Evolutionary conservation across 2,329 filamentous ascomycete species (phyloP).

Genomic region (Teratosphaeria viscida): DNA sequence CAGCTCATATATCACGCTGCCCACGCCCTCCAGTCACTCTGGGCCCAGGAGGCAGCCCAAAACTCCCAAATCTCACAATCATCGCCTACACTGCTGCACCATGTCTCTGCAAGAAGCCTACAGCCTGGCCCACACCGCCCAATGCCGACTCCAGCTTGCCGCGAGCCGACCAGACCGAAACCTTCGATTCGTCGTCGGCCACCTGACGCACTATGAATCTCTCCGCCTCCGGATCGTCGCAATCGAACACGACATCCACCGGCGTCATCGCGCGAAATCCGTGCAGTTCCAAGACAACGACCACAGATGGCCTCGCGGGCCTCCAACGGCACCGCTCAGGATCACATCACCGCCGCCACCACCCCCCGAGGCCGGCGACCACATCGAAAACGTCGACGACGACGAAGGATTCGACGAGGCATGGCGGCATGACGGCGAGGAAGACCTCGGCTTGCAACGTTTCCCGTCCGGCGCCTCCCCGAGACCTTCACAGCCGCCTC

Average conservation of each 20-base stretch:
- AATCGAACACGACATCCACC: constrained; percentile 24
- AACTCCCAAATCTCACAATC: neutral
- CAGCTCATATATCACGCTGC: neutral
- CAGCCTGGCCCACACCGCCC: constrained; percentile 24
- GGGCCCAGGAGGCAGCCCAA: neutral
- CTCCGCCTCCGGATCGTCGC: constrained; percentile 26
- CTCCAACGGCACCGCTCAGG: constrained; percentile 15
- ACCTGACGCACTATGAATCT: constrained; percentile 26
- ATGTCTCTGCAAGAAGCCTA: constrained; percentile 25
- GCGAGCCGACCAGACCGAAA: constrained; percentile 24
- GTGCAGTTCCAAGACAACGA: constrained; percentile 14
- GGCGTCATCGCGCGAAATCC: constrained; percentile 10
- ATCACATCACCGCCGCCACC: constrained; percentile 18
- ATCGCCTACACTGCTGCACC: neutral
- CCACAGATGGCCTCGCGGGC: constrained; percentile 9
- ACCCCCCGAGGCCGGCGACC: constrained; percentile 1
- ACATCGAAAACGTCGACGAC: constrained; percentile 10
- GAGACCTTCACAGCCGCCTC: constrained; percentile 9
- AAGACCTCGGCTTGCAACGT: constrained; percentile 18
- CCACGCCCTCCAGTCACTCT: neutral
- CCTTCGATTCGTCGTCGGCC: constrained; percentile 26
- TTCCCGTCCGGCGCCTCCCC: constrained; percentile 21
- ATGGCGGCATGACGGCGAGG: constrained; percentile 13
- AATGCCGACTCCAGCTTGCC: constrained; percentile 25
- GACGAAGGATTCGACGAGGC: constrained; percentile 2